Conservation (phyloP, 805 yeast species). For the Sungouiella blattae region DNA sequence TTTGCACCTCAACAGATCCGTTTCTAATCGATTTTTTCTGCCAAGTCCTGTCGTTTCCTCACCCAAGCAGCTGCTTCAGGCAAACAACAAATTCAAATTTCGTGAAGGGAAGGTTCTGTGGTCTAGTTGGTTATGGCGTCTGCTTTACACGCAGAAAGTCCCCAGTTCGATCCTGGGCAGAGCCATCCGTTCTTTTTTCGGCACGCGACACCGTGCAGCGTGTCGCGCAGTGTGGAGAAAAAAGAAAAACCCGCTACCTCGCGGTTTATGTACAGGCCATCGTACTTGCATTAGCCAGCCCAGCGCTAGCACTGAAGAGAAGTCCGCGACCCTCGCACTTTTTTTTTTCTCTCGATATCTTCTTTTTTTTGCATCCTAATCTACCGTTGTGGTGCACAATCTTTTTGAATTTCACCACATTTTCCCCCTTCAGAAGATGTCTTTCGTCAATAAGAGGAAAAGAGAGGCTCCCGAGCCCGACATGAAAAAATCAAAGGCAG, state of each 20-base stretch:
- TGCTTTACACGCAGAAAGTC: slow-evolving; percentile 99
- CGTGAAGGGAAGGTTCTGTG: slow-evolving; percentile 66
- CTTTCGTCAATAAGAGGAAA: slow-evolving; percentile 17
- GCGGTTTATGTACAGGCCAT: no score
- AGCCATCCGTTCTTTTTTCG: slow-evolving; percentile 49
- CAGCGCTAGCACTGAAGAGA: not conserved
- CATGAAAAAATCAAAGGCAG: slow-evolving; percentile 17
- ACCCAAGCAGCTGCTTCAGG: no score
- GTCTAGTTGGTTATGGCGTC: slow-evolving; percentile 99
- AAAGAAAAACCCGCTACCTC: no score
- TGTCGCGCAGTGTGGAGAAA: slow-evolving; percentile 1
- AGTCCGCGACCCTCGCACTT: no score
- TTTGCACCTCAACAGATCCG: no score
- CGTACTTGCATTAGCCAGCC: not conserved
- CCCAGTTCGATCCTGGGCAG: slow-evolving; percentile 99
- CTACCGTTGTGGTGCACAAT: no score
- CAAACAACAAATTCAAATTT: not conserved
- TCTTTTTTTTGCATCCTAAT: no score
- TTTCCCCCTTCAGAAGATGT: no score
- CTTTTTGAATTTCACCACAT: no score
- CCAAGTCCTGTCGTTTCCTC: no score
- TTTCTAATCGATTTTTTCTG: no score
- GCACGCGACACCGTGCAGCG: not conserved
- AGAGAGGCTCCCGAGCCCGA: slow-evolving; percentile 22
- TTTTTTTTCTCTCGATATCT: not conserved